These are phyloP conservation scores for Microcos paniculata DNA, from an alignment of 345 rosid genomes.

Conservation along the genomic window DNA sequence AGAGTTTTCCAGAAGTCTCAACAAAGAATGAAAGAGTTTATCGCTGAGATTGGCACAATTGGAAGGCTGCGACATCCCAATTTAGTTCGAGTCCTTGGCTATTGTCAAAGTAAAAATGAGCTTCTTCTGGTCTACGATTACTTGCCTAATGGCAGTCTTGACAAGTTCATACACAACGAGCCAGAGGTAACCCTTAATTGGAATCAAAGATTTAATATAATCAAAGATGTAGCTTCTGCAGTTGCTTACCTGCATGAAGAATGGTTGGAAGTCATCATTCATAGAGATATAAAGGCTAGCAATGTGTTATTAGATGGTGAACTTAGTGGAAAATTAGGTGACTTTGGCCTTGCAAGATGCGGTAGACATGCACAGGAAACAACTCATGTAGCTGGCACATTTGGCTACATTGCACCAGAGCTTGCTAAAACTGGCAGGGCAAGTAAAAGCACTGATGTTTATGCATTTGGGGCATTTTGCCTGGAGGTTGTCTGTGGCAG, in stretches of 20 bases:
- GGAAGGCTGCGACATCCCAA: conserved; percentile 6
- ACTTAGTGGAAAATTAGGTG: conserved; percentile 61
- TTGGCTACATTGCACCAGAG: conserved; percentile 77
- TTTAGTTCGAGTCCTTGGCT: not conserved
- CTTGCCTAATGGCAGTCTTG: conserved; percentile 9
- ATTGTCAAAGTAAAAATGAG: not conserved
- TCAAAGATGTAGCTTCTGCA: conserved; percentile 59
- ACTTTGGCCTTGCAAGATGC: conserved; percentile 72
- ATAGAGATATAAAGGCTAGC: conserved; percentile 73
- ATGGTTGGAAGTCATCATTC: conserved; percentile 73
- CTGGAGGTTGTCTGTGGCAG: conserved; percentile 64
- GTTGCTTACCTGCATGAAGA: conserved; percentile 57
- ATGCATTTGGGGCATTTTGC: conserved; percentile 55
- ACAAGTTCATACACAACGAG: conserved; percentile 2
- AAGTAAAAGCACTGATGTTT: conserved; percentile 59
- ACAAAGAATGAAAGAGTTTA: conserved; percentile 55
- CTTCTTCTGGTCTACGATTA: conserved; percentile 6
- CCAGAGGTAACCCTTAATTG: conserved; percentile 38
- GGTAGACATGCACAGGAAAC: conserved; percentile 51
- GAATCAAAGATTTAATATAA: conserved; percentile 54
- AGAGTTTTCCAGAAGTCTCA: conserved; percentile 48
- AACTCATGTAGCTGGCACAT: conserved; percentile 56
- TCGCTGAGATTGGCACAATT: conserved; percentile 49
- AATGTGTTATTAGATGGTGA: conserved; percentile 65
- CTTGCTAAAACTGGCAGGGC: conserved; percentile 60